Evolutionary conservation across 495 filamentous ascomycete species (phyloP).

Genomic region (Aspergillus sclerotioniger): DNA sequence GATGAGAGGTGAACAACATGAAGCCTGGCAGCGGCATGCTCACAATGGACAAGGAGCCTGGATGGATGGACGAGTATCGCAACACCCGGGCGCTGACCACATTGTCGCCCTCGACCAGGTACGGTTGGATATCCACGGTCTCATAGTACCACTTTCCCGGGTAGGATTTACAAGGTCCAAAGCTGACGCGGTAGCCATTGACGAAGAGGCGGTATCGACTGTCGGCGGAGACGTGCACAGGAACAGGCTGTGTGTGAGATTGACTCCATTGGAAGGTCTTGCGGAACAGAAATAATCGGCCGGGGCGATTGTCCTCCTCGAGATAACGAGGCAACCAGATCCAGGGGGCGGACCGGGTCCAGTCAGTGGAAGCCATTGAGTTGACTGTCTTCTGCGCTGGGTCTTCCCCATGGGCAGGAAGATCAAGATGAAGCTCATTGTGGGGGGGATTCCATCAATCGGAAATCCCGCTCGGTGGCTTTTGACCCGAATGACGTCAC

Average conservation of each 20-base stretch:
- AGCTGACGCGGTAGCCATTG: conserved; percentile 23
- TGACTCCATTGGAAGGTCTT: conserved; percentile 17
- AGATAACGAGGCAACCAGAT: conserved; percentile 22
- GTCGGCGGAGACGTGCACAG: conserved; percentile 27
- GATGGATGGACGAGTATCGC: conserved; percentile 18
- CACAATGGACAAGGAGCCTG: conserved; percentile 24
- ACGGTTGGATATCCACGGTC: conserved; percentile 26
- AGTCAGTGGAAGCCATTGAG: no score
- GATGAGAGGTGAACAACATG: conserved; percentile 15
- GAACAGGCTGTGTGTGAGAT: conserved; percentile 1
- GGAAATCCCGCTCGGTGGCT: conserved; percentile 4
- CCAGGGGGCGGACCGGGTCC: conserved; percentile 23
- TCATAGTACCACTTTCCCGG: conserved; percentile 28
- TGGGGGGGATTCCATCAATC: background rate
- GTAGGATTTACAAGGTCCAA: conserved; percentile 28
- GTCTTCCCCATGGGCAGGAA: background rate
- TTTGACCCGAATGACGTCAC: background rate
- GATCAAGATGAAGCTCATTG: background rate
- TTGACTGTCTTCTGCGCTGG: no score
- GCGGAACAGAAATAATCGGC: conserved; percentile 25
- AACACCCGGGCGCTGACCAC: conserved; percentile 24
- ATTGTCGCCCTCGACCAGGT: conserved; percentile 16
- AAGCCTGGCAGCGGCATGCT: conserved; percentile 23
- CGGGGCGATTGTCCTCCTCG: conserved; percentile 21
- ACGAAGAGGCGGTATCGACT: conserved; percentile 30